Base-by-base conservation (phyloP, 2,329 filamentous ascomycete species). In the Apiospora phragmitis region DNA sequence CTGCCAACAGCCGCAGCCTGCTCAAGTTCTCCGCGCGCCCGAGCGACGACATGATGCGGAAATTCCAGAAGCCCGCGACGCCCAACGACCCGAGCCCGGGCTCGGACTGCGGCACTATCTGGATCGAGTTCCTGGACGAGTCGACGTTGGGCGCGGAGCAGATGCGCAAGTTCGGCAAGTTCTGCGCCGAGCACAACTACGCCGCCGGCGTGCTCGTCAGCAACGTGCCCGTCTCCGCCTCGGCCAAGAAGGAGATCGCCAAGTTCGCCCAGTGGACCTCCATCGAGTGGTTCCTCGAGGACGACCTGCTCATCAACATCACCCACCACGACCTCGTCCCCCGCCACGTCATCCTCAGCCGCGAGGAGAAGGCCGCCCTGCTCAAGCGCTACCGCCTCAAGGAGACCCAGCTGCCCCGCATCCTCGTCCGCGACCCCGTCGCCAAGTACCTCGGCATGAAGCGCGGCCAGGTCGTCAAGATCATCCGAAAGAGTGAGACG, bases 251-350 rank as follows among this genome's bases (percentile, higher is more conserved):
- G 85, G 91, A 95, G 75, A 92, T 97, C 76, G 91, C 91, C 74
- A 91, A 92, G 71, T 90, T 95, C 71, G 90, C 93, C 76, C 90
- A 91, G 73, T 88, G 90, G 80, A 93, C 92, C 70, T 90, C 93
- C 78, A 94, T 98, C 79, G 96, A 99, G 85, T 94, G 94, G 80
- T 99, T 99, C 85, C 90, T 95, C 77, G 96, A 98, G 86, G 93
- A 96, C 81, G 96, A 99, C 83, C 84, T 99, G 77, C 88, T 98
- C 72, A 95, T 99, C 83, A 99, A 99, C 84, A 98, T 99, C 82
- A 98, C 95, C 71, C 93, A 95, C 81, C 96, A 99, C 85, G 95
- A 98, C 83, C 89, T 99, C 70, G 96, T 99, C 41, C 96, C 96
- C 62, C 94, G 93, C 80, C 96, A 99, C 80, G 91, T 98, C 47